Base-by-base conservation (phyloP, 805 yeast genomes). In the Sugiyamaella boreocaroliniensis region DNA sequence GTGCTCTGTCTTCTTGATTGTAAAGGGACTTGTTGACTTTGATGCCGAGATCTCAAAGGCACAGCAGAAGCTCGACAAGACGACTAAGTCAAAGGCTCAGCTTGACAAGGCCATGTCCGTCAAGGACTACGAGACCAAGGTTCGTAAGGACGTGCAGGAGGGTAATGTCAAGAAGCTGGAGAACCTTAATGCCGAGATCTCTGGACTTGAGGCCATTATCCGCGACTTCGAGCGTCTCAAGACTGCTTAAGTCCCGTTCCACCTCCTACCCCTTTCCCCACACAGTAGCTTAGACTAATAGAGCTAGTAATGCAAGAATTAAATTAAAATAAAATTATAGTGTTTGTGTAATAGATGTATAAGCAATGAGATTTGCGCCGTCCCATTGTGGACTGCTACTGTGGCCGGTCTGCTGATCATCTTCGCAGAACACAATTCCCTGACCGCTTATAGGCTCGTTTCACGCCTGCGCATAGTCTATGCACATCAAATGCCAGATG, bases 21-120 rank as follows among this genome's bases (percentile, higher is more conserved):
- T 92, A 53, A 90, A 89, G 77, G 99, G 98, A 51, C 90, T 86
- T 67, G 83, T 93, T 61, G 97, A 92, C 69, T 79, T 90, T 61
- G 97, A 89, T 64, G 85, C 85, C 52, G 98, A 93, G 74, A 86
- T 93, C 63, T 66, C 75, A 61, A 93, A 92, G 78, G 93, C 89
- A 40, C 70, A 75, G 64, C 81, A 81, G 78, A 92, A 86, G 75
- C 76, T 90, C 63, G 77, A 70, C 55, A 85, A 84, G 69, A 79
- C 84, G 44, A 69, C 73, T 60, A 83, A 80, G 62, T 72, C 80
- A 57, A 78, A 80, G 64, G 77, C 76, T 57, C 77, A 79, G 64
- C 76, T 87, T 56, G 81, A 82, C 59, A 92, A 89, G 72, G 78
- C 83, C 47, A 80, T 88, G 60, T 67, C 68, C 54, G 79, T 82